These are phyloP conservation scores for Symmetrospora coprosmae DNA, from an alignment of 768 basidiomycete genomes.

Conservation along the genomic window DNA sequence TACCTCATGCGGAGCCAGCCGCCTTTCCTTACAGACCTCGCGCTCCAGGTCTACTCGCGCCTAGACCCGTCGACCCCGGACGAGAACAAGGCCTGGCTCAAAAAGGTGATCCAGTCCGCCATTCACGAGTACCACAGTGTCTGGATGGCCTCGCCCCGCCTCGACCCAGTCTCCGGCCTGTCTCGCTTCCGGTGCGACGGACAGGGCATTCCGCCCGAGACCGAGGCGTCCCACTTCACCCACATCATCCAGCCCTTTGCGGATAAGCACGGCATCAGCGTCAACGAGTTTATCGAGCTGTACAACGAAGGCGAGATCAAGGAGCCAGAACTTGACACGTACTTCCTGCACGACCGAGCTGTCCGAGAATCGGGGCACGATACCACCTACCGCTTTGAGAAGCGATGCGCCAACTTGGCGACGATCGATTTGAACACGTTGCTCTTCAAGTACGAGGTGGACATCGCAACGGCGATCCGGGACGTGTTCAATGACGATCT, in stretches of 20 bases:
- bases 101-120: slow-evolving; percentile 86
- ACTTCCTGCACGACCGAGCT: slow-evolving; percentile 85
- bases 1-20: slow-evolving; percentile 94
- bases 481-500: slow-evolving; percentile 88
- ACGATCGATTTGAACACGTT: slow-evolving; percentile 92
- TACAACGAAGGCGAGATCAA: slow-evolving; percentile 73
- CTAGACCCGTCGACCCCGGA: slow-evolving; percentile 69
- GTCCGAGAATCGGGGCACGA: slow-evolving; percentile 79
- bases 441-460: slow-evolving; percentile 95
- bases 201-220: slow-evolving; percentile 91
- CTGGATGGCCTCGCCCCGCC: slow-evolving; percentile 87
- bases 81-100: slow-evolving; percentile 77
- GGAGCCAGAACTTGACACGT: slow-evolving; percentile 84
- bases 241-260: slow-evolving; percentile 94
- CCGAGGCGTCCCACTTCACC: slow-evolving; percentile 95
- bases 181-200: slow-evolving; percentile 90
- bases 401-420: slow-evolving; percentile 87
- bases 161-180: slow-evolving; percentile 85
- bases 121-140: slow-evolving; percentile 98
- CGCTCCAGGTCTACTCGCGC: slow-evolving; percentile 92
- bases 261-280: slow-evolving; percentile 73
- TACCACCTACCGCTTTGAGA: slow-evolving; percentile 71
- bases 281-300: slow-evolving; percentile 90
- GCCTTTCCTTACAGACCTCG: slow-evolving; percentile 97
- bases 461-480: slow-evolving; percentile 93